Base-by-base conservation (phyloP, 2,329 filamentous ascomycete genomes). In the Cadophora luteo-olivacea region DNA sequence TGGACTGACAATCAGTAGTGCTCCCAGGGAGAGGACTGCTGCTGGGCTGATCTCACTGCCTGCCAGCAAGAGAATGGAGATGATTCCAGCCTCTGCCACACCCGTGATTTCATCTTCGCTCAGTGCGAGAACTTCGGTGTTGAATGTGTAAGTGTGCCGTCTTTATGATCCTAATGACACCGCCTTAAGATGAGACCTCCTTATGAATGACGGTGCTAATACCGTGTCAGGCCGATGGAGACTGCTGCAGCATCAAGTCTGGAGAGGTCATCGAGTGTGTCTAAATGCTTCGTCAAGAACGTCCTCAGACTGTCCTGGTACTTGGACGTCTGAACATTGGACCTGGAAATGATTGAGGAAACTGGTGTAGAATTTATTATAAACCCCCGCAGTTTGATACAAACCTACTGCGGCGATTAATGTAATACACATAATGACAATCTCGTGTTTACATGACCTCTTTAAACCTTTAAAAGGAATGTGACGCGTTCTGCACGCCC, bases 101-200 rank as follows among this genome's bases (percentile, higher is more conserved):
- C 55, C 33, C 55, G 55, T 11, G 55, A 58, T 2, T 58, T 38
- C 33, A 33, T 58, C n/a, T 58, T 58, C n/a, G 55, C 55, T 58
- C 55, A 58, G 55, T 58, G 55, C 55, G 32, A 24, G 55, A 58
- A 58, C 55, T 38, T 36, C 9, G 32, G 55, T 38, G 32, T 58
- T 24, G 19, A 58, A 38, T 58, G 55, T 58, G 55, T 58, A 58
- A 58, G 55, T 58, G 55, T 58, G 29, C 29, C 36, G 32, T 36
- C 0, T 19, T 38, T 16, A 4, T 32, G 25, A 19, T 24, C 14
- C 16, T 32, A 12, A 32, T n/a, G 5, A 25, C 6, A 5, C 24
- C 8, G 38, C 38, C 16, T 41, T 6, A 16, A 16, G 8, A 41
- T 38, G 32, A 22, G 32, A 19, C 19, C 14, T 36, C 7, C 11